Evolutionary conservation across 192 early-diverging fungal genomes (phyloP), one percentile per base, ranked within the genome.

Genomic region (Backusella mclennaniae): DNA sequence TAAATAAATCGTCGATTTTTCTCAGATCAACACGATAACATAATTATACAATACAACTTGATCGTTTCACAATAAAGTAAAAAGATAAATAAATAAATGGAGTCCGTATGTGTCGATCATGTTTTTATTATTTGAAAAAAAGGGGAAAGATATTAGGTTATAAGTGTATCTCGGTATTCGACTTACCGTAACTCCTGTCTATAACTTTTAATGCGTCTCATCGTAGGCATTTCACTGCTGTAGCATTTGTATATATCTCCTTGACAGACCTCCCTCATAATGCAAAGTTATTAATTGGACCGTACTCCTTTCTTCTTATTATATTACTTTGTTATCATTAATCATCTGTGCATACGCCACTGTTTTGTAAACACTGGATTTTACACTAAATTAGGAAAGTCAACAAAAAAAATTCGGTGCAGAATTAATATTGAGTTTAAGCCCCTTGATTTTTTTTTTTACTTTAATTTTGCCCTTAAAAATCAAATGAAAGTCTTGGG

Each of bases 291-390:
- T 63, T 63, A 63, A 63, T 63, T 63, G 56, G 23, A 29, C 23
- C 12, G 29, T 12, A 3, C 56, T 63, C 56, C 56, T 63, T 63
- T 63, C 46, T 49, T n/a, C 7, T n/a, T 49, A 49, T 46, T 46
- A 4, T 59, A 59, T 29, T 63, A 56, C 21, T 21, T 21, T 21
- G 19, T 56, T 6, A 6, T 23, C 21, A 21, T 63, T 63, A 63
- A 63, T 63, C 56, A 63, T 63, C 56, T 63, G 23, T 63, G 56
- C 56, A 63, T 29, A 44, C 42, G 56, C 56, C 56, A 63, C 56
- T 63, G 56, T 49, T 63, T 63, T 63, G 56, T 63, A 63, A 63
- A 63, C 56, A 63, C 56, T 63, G 56, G 56, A 11, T 29, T 29
- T 29, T 63, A 29, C 21, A 63, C 21, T 29, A 63, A 29, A 63